These are phyloP conservation scores for Lentinula aciculospora DNA, from an alignment of 768 basidiomycete species.

Conservation along the genomic window DNA sequence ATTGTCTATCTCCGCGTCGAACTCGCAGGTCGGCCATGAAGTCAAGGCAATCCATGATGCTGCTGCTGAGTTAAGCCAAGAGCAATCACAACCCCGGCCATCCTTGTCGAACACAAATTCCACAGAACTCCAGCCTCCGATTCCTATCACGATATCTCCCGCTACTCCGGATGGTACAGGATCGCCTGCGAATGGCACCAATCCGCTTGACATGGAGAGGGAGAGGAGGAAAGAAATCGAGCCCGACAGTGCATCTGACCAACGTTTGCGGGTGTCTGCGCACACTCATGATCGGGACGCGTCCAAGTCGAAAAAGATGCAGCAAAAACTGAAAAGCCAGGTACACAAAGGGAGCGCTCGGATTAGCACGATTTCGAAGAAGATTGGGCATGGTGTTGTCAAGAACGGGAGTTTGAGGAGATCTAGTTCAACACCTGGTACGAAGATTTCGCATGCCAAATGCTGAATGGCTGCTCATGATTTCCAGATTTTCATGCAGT, in stretches of 20 bases:
- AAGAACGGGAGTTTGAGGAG: constrained; percentile 52
- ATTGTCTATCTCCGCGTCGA: constrained; percentile 11
- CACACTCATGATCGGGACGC: constrained; percentile 34
- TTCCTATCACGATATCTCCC: constrained; percentile 58
- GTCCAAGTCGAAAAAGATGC: constrained; percentile 66
- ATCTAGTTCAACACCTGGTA: constrained; percentile 67
- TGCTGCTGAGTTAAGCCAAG: not conserved
- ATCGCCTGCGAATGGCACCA: constrained; percentile 10
- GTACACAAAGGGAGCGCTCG: constrained; percentile 70
- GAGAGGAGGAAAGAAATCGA: constrained; percentile 7
- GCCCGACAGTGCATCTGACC: constrained; percentile 29
- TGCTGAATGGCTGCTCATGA: not conserved
- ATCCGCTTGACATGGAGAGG: constrained; percentile 11
- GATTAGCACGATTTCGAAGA: constrained; percentile 72
- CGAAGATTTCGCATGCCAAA: not conserved
- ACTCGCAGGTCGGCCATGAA: constrained; percentile 8
- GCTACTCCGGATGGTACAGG: constrained; percentile 45
- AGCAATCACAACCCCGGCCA: not conserved
- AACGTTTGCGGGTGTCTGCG: constrained; percentile 12
- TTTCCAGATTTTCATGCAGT: constrained; percentile 62
- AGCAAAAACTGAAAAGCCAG: constrained; percentile 66
- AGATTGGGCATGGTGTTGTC: constrained; percentile 66
- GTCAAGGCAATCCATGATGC: not conserved
- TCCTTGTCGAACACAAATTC: constrained; percentile 1
- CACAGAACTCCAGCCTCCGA: constrained; percentile 18